These are phyloP conservation scores for Periconia digitata DNA, from an alignment of 2,329 filamentous ascomycete genomes.

Conservation along the genomic window DNA sequence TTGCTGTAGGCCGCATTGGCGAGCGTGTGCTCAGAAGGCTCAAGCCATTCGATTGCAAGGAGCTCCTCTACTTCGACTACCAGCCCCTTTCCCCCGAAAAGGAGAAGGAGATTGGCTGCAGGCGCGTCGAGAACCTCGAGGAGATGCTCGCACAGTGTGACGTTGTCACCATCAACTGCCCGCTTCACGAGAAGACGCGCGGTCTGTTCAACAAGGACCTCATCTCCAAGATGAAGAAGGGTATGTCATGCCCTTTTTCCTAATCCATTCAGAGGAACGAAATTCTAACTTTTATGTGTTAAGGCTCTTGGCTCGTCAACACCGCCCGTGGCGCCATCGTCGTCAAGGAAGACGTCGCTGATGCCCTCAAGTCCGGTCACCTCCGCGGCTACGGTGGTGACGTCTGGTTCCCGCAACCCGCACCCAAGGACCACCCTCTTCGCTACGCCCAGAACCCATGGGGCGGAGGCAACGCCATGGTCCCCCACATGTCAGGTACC, in stretches of 20 bases:
- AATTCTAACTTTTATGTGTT: conserved; percentile 4
- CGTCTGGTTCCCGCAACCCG: conserved; percentile 97
- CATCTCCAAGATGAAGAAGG: conserved; percentile 98
- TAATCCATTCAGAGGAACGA: background rate
- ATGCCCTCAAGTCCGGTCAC: conserved; percentile 87
- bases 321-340: conserved; percentile 98
- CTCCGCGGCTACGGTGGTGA: conserved; percentile 86
- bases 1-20: conserved; percentile 95
- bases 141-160: conserved; percentile 95
- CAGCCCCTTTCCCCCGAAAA: conserved; percentile 83
- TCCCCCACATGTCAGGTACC: conserved; percentile 97
- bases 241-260: conserved; percentile 47
- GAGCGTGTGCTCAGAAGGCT: conserved; percentile 96
- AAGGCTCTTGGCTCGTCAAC: conserved; percentile 95
- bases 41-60: conserved; percentile 99
- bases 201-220: conserved; percentile 99
- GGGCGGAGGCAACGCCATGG: conserved; percentile 97
- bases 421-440: conserved; percentile 88
- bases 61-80: conserved; percentile 99
- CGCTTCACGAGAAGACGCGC: conserved; percentile 94
- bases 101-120: conserved; percentile 94
- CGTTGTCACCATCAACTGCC: conserved; percentile 99
- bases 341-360: conserved; percentile 98
- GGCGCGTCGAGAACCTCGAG: conserved; percentile 84
- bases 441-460: conserved; percentile 92